phyloP scores from a whole-genome alignment of 1,284 basidiomycete genomes.

The Trichosporon sp. region DNA sequence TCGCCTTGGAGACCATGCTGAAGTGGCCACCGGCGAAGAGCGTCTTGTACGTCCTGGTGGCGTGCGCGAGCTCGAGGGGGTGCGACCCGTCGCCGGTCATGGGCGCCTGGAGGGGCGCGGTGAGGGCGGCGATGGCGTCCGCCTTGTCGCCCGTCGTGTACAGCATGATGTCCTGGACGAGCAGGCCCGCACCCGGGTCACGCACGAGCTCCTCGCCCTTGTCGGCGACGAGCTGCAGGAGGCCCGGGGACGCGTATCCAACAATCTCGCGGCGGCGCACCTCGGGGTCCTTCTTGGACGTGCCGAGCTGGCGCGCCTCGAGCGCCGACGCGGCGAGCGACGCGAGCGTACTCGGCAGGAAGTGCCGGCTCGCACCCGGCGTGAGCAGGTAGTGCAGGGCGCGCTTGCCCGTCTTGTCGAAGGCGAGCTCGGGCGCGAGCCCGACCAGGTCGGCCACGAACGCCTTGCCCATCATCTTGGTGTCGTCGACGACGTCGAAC shows the following conservation, averaged over 20 bases:
- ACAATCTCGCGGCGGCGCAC: constrained; percentile 64
- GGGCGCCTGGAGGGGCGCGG: constrained; percentile 56
- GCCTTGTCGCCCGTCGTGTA: constrained; percentile 73
- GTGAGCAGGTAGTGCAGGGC: constrained; percentile 73
- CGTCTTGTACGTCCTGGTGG: constrained; percentile 74
- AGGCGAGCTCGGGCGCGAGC: constrained; percentile 54
- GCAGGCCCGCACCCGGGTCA: constrained; percentile 70
- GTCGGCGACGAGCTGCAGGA: constrained; percentile 63
- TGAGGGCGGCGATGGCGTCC: constrained; percentile 58
- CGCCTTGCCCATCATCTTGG: constrained; percentile 75
- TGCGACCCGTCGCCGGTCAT: constrained; percentile 58
- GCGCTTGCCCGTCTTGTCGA: constrained; percentile 58
- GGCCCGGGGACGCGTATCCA: constrained; percentile 62
- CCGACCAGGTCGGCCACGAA: constrained; percentile 57
- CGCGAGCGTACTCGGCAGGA: constrained; percentile 69
- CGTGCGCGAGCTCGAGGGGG: constrained; percentile 71
- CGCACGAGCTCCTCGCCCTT: constrained; percentile 59
- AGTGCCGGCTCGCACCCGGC: constrained; percentile 71
- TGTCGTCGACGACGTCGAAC: constrained; percentile 81
- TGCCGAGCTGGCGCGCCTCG: constrained; percentile 53
- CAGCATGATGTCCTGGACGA: constrained; percentile 74
- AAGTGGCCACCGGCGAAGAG: constrained; percentile 86
- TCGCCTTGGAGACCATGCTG: constrained; percentile 58
- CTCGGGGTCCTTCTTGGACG: constrained; percentile 70
- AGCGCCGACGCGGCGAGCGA: constrained; percentile 63